phyloP scores from a whole-genome alignment of 2,329 filamentous ascomycete genomes.

The Diaporthe eres region DNA sequence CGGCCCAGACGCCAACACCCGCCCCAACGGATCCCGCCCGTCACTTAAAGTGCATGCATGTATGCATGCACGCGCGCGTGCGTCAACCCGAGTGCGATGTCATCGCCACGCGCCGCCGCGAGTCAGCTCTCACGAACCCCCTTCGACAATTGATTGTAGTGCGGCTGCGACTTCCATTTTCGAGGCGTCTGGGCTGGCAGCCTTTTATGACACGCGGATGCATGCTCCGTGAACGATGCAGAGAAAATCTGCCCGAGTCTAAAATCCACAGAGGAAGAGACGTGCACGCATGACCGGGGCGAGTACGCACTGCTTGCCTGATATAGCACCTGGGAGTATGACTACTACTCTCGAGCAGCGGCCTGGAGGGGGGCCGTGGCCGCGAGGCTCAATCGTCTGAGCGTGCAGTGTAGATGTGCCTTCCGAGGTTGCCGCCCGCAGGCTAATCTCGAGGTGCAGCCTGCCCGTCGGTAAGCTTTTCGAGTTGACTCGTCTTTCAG shows the following conservation, averaged over 20 bases:
- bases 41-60: constrained; percentile 10
- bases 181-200: not conserved
- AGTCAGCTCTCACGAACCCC: not conserved
- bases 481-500: not conserved
- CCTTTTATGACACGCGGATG: not conserved
- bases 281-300: not conserved
- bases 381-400: not conserved
- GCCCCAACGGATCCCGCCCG: constrained; percentile 1
- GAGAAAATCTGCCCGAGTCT: not conserved
- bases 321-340: not conserved
- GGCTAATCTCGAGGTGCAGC: constrained; percentile 5
- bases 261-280: not conserved
- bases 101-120: constrained; percentile 20
- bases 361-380: no score
- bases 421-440: not conserved
- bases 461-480: constrained; percentile 15
- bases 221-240: not conserved
- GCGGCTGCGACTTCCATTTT: not conserved
- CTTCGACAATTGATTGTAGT: no score
- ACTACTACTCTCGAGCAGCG: not conserved
- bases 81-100: not conserved
- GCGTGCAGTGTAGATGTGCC: not conserved
- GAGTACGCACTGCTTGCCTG: not conserved
- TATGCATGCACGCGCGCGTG: not conserved
- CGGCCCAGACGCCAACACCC: not conserved